Evolutionary conservation across 140 eudicot species (phyloP).

Genomic region (Anethum foeniculum): DNA sequence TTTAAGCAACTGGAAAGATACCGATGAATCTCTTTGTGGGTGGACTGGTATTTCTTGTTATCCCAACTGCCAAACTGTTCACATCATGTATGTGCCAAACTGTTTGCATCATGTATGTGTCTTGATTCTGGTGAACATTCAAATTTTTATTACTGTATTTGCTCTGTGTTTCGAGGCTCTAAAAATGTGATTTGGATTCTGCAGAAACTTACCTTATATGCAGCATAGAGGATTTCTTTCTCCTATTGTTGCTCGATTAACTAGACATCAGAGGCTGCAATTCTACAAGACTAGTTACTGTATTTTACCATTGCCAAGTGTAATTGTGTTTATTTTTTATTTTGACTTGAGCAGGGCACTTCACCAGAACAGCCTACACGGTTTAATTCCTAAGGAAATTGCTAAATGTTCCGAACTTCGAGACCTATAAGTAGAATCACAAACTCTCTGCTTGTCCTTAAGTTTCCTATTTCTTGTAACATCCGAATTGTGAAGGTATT

Average conservation of each 20-base stretch:
- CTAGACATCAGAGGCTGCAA: constrained; percentile 78
- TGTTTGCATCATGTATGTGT: constrained; percentile 60
- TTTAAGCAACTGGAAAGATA: constrained; percentile 62
- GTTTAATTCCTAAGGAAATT: constrained; percentile 75
- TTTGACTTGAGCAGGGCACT: constrained; percentile 53
- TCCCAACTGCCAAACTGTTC: constrained; percentile 61
- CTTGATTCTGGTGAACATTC: background rate
- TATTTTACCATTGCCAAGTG: background rate
- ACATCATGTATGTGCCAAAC: constrained; percentile 64
- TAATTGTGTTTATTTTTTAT: background rate
- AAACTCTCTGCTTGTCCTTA: background rate
- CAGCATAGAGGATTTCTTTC: constrained; percentile 76
- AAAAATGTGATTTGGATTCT: constrained; percentile 18
- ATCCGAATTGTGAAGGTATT: too few relatives aligned
- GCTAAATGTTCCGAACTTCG: constrained; percentile 71
- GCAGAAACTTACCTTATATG: constrained; percentile 85
- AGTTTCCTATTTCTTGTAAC: background rate
- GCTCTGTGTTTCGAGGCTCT: background rate
- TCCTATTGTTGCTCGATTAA: constrained; percentile 76
- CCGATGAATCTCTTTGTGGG: constrained; percentile 66
- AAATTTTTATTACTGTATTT: background rate
- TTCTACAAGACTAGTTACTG: constrained; percentile 15
- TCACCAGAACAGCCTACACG: constrained; percentile 92
- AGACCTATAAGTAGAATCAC: constrained; percentile 64
- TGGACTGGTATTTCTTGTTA: constrained; percentile 91